Conservation (phyloP, 129 eudicot genomes). For the Saussurea involucrata region DNA sequence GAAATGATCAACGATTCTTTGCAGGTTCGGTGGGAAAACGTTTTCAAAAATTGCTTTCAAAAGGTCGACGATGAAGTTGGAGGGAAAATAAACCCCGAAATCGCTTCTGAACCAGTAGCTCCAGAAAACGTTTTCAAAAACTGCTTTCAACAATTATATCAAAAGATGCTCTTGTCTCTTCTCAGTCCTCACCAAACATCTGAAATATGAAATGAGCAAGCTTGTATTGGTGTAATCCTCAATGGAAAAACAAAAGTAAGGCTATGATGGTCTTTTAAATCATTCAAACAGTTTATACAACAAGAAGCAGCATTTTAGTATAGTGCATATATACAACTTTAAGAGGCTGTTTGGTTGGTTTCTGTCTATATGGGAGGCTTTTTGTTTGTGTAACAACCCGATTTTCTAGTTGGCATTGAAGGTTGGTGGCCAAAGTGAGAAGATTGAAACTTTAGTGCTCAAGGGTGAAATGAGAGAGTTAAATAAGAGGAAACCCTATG, state of each 20-base stretch:
- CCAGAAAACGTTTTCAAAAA: conserved; percentile 69
- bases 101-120: conserved; percentile 46
- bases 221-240: neutral
- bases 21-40: conserved; percentile 59
- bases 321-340: neutral
- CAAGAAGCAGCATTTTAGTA: neutral
- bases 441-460: no score
- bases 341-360: neutral
- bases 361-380: no score
- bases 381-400: no score
- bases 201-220: neutral
- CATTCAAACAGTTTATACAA: neutral
- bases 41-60: conserved; percentile 51
- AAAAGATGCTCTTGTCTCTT: conserved; percentile 7
- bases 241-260: neutral
- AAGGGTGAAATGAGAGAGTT: no score
- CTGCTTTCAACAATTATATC: conserved; percentile 25
- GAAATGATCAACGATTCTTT: conserved; percentile 33
- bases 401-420: no score
- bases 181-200: conserved; percentile 9
- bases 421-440: no score
- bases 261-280: neutral
- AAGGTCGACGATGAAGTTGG: conserved; percentile 80
- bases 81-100: conserved; percentile 27
- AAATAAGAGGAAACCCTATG: no score